These are phyloP conservation scores for Fusarium sp. DNA, from an alignment of 2,329 filamentous ascomycete species.

Conservation along the genomic window DNA sequence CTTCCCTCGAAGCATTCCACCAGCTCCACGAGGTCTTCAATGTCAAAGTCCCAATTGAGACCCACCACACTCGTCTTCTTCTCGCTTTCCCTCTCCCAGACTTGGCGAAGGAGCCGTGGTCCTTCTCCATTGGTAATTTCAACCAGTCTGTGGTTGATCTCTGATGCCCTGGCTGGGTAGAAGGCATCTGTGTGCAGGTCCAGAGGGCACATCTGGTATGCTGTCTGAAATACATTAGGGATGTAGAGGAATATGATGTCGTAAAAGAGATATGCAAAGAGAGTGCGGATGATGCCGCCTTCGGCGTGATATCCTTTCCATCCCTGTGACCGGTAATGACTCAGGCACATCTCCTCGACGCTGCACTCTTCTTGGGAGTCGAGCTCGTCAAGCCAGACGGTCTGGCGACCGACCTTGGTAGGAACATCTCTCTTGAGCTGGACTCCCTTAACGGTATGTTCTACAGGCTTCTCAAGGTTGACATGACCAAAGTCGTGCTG, in stretches of 20 bases:
- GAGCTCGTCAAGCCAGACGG: slow-evolving; percentile 86
- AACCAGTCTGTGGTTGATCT: slow-evolving; percentile 88
- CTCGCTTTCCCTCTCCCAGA: slow-evolving; percentile 77
- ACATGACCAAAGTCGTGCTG: slow-evolving; percentile 96
- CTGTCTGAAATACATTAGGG: slow-evolving; percentile 96
- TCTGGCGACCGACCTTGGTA: slow-evolving; percentile 59
- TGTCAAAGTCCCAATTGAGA: slow-evolving; percentile 88
- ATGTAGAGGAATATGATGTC: slow-evolving; percentile 94
- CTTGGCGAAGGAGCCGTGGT: slow-evolving; percentile 71
- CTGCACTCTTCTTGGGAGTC: slow-evolving; percentile 79
- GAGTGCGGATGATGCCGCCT: slow-evolving; percentile 89
- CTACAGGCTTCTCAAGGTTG: slow-evolving; percentile 77
- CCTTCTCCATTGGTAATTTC: slow-evolving; percentile 89
- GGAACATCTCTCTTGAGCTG: slow-evolving; percentile 75
- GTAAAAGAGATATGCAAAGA: slow-evolving; percentile 92
- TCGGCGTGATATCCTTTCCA: slow-evolving; percentile 98
- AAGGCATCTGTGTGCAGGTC: slow-evolving; percentile 95
- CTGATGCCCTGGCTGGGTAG: slow-evolving; percentile 84
- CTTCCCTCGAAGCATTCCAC: slow-evolving; percentile 82
- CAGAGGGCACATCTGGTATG: slow-evolving; percentile 92
- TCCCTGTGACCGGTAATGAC: slow-evolving; percentile 82
- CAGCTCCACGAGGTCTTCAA: slow-evolving; percentile 84
- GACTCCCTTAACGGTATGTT: slow-evolving; percentile 81
- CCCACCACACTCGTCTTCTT: slow-evolving; percentile 88
- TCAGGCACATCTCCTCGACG: slow-evolving; percentile 95